Evolutionary conservation across 331 rosid genomes (phyloP).

Genomic region (Quercus lobata): DNA sequence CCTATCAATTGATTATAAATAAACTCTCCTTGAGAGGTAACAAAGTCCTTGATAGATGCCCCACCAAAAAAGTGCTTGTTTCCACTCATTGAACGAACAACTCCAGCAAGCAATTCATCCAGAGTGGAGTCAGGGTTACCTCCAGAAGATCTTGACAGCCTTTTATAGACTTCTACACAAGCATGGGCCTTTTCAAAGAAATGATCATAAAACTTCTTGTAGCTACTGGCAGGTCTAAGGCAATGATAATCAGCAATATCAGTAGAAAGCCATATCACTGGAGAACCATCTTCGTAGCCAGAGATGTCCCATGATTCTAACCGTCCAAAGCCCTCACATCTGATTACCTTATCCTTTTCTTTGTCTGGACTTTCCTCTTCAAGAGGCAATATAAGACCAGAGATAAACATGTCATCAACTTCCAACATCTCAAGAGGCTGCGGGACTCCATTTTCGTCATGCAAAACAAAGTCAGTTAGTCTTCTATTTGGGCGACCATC

Average conservation of each 20-base stretch:
- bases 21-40: slow-evolving; percentile 78
- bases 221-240: slow-evolving; percentile 58
- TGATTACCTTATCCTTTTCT: slow-evolving; percentile 59
- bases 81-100: slow-evolving; percentile 73
- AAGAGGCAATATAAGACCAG: slow-evolving; percentile 72
- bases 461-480: slow-evolving; percentile 69
- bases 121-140: slow-evolving; percentile 59
- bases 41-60: slow-evolving; percentile 68
- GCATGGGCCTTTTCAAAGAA: slow-evolving; percentile 74
- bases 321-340: slow-evolving; percentile 85
- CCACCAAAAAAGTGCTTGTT: slow-evolving; percentile 57
- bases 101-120: slow-evolving; percentile 89
- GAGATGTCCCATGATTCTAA: slow-evolving; percentile 88
- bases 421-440: slow-evolving; percentile 84
- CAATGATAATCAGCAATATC: slow-evolving; percentile 78
- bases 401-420: slow-evolving; percentile 56
- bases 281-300: slow-evolving; percentile 86
- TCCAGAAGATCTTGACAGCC: slow-evolving; percentile 56
- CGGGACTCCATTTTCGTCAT: slow-evolving; percentile 53
- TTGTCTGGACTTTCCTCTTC: slow-evolving; percentile 52
- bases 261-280: slow-evolving; percentile 86
- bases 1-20: slow-evolving; percentile 75
- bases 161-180: slow-evolving; percentile 73
- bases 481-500: slow-evolving; percentile 68
- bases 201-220: slow-evolving; percentile 61